Conservation (phyloP, 257 asterid species). For the Solanum virginianum region DNA sequence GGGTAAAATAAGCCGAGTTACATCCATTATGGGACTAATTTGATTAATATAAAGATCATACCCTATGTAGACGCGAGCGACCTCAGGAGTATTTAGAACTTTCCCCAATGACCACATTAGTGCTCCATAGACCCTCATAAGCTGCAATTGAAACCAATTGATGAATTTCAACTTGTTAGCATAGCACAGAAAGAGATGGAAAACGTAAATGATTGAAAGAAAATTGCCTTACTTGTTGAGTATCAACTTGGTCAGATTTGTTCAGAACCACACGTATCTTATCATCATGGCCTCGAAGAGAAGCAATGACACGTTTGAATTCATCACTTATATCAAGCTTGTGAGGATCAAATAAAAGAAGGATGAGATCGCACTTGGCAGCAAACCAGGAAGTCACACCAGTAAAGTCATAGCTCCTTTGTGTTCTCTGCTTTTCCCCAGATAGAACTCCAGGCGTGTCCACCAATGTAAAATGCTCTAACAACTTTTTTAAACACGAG, state of each 20-base stretch:
- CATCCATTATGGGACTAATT: not conserved
- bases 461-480: slow-evolving; percentile 92
- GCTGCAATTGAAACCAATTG: slow-evolving; percentile 31
- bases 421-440: slow-evolving; percentile 94
- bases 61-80: slow-evolving; percentile 91
- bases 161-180: not conserved
- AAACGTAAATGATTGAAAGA: not conserved
- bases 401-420: slow-evolving; percentile 92
- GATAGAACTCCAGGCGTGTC: slow-evolving; percentile 96
- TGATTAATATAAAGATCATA: slow-evolving; percentile 14
- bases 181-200: not conserved
- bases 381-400: slow-evolving; percentile 99
- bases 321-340: slow-evolving; percentile 96
- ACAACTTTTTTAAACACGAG: slow-evolving; percentile 31
- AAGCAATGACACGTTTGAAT: slow-evolving; percentile 81
- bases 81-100: slow-evolving; percentile 94
- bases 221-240: slow-evolving; percentile 54
- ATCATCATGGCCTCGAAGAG: slow-evolving; percentile 93
- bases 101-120: slow-evolving; percentile 99
- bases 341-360: slow-evolving; percentile 92
- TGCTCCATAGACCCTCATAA: slow-evolving; percentile 97
- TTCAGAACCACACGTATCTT: slow-evolving; percentile 93
- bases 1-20: not conserved
- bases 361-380: slow-evolving; percentile 79
- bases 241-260: slow-evolving; percentile 96